Conservation (phyloP, 768 basidiomycete species). For the Kwoniella bestiolae region DNA sequence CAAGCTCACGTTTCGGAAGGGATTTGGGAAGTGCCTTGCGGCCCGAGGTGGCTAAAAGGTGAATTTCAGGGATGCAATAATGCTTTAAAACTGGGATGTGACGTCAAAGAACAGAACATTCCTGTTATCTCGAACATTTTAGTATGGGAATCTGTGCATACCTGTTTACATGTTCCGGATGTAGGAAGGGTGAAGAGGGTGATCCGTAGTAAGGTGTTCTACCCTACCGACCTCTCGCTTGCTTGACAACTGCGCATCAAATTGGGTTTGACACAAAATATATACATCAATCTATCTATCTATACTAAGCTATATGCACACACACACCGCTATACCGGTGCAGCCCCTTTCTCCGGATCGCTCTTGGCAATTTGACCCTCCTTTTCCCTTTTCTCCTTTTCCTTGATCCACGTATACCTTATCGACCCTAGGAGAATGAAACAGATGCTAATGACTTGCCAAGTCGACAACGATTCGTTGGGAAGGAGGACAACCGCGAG, state of each 20-base stretch:
- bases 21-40: background rate
- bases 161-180: background rate
- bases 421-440: slow-evolving; percentile 13
- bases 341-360: background rate
- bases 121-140: background rate
- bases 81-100: background rate
- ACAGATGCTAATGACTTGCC: slow-evolving; percentile 6
- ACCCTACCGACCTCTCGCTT: too few species aligned
- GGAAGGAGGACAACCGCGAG: slow-evolving; percentile 10
- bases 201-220: background rate
- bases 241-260: background rate
- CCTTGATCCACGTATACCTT: slow-evolving; percentile 9
- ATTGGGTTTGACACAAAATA: background rate
- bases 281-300: background rate
- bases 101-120: background rate
- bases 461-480: slow-evolving; percentile 1
- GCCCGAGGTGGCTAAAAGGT: background rate
- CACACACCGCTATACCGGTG: background rate
- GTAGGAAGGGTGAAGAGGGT: background rate
- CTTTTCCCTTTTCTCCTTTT: slow-evolving; percentile 16
- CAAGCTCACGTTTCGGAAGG: background rate
- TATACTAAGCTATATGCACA: background rate
- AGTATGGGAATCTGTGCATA: background rate
- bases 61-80: too few species aligned
- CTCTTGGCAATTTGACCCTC: background rate